These are phyloP conservation scores for Chamaecyparis obtusa DNA, from an alignment of 75 land plant species.

Conservation along the genomic window DNA sequence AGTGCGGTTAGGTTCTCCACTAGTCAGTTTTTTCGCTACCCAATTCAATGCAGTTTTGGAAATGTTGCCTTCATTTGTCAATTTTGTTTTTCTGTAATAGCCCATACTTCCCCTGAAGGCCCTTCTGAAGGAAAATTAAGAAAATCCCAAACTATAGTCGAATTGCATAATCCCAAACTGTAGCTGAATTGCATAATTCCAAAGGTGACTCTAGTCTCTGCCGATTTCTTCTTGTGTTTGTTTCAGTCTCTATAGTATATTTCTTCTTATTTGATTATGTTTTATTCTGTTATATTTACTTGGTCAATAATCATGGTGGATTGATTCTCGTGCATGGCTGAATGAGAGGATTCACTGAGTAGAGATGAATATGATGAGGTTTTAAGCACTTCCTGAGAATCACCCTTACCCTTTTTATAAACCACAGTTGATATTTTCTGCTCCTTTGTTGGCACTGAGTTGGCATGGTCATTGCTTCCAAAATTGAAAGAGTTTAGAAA, in stretches of 20 bases:
- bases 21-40: neutral
- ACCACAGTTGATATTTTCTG: neutral
- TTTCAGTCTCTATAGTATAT: neutral
- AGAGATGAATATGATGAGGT: neutral
- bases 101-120: constrained; percentile 54
- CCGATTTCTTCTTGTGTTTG: neutral
- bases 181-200: neutral
- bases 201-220: neutral
- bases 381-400: neutral
- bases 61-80: neutral
- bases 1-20: neutral
- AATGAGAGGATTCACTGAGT: neutral
- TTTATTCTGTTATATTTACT: neutral
- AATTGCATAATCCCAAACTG: constrained; percentile 16
- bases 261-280: neutral
- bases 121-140: constrained; percentile 33
- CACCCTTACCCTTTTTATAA: neutral
- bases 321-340: neutral
- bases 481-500: neutral
- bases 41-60: neutral
- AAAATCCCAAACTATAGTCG: too few relatives aligned
- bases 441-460: neutral
- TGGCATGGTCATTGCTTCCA: neutral
- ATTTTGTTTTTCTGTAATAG: neutral
- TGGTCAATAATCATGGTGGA: neutral